Conservation (phyloP, 2,329 filamentous ascomycete genomes). For the Aspergillus novoparasiticus region DNA sequence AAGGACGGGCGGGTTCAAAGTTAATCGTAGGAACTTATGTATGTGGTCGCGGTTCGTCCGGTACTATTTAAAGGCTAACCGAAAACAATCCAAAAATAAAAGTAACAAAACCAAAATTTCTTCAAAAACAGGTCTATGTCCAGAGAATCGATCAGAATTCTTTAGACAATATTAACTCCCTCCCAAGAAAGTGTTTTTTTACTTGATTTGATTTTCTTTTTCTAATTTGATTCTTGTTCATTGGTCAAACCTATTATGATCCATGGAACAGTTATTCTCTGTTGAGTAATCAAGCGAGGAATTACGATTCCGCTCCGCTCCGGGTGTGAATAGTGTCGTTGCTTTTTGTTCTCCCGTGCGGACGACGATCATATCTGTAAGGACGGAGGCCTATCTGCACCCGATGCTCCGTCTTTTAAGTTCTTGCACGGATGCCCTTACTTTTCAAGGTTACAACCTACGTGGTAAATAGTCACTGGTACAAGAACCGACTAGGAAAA, state of each 20-base stretch:
- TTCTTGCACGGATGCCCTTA: not conserved
- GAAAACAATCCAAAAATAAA: not conserved
- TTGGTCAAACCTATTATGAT: not conserved
- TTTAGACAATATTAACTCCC: no score
- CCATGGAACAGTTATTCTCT: not conserved
- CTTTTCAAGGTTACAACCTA: not conserved
- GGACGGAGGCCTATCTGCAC: not conserved
- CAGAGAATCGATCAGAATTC: no score
- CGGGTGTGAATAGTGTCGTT: not conserved
- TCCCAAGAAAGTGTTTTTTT: not conserved
- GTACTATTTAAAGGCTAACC: constrained; percentile 3
- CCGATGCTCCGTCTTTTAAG: not conserved
- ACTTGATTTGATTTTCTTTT: not conserved
- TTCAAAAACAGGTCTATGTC: not conserved
- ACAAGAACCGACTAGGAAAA: not conserved
- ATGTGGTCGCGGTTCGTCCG: constrained; percentile 3
- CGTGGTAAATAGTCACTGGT: not conserved
- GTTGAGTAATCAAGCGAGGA: not conserved
- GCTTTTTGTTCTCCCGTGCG: not conserved
- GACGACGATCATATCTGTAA: not conserved
- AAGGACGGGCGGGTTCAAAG: constrained; percentile 1
- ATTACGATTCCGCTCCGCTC: not conserved
- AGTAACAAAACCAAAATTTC: not conserved
- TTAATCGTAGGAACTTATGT: constrained; percentile 4
- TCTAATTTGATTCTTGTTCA: not conserved